Percentiles rank a stretch among this genome's conserved stretches.
These are phyloP conservation scores for Volvox reticuliferus DNA, from an alignment of 139 green algal genomes.

Conservation along the genomic window DNA sequence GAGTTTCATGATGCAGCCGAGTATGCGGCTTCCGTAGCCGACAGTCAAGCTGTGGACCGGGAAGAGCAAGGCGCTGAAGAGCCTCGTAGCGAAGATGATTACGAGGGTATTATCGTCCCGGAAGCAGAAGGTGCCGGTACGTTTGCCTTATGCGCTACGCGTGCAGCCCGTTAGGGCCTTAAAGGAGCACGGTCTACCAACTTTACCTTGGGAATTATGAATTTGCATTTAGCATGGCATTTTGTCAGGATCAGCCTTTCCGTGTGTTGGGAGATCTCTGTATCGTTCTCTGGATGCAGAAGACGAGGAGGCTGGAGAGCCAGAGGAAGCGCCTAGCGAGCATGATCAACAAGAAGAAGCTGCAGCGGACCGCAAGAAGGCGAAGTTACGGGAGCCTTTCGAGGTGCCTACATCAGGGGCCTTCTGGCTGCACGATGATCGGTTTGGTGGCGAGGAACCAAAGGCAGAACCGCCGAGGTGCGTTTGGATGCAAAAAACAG, in stretches of 20 bases:
- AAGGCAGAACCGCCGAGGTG: constrained; percentile 37
- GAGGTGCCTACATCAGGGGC: constrained; percentile 64
- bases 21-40: constrained; percentile 40
- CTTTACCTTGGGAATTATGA: not conserved
- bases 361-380: constrained; percentile 25
- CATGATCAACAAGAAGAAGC: not conserved
- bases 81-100: not conserved
- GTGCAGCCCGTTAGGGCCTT: not conserved
- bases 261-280: not conserved
- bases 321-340: not conserved
- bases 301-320: not conserved
- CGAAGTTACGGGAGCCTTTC: constrained; percentile 60
- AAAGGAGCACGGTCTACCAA: not conserved
- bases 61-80: not conserved
- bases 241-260: not conserved
- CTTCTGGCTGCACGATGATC: constrained; percentile 74
- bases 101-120: not conserved
- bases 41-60: not conserved
- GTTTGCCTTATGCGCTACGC: not conserved
- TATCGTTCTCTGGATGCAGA: not conserved
- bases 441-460: constrained; percentile 47
- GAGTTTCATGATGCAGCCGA: constrained; percentile 57
- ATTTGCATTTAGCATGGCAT: not conserved
- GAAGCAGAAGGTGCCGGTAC: not conserved
- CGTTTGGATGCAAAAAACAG: not conserved